phyloP scores from a whole-genome alignment of 139 green algal species.

The Penium margaritaceum region DNA sequence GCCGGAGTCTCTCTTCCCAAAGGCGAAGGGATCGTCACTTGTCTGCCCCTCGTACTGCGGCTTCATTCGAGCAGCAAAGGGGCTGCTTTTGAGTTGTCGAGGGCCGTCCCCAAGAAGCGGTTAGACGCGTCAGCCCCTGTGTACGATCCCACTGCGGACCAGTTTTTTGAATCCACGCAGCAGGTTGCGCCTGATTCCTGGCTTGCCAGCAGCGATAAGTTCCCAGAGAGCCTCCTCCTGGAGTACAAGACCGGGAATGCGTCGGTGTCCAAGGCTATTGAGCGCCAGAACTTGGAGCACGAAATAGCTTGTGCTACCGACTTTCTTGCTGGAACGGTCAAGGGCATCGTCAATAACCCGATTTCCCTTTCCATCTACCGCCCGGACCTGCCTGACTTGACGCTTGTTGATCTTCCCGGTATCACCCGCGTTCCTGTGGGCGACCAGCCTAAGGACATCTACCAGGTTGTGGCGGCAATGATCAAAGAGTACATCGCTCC shows the following conservation, averaged over 20 bases:
- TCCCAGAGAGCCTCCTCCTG: too few relatives aligned
- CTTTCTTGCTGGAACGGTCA: constrained; percentile 1
- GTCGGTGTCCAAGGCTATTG: constrained; percentile 23
- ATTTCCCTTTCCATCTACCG: not conserved
- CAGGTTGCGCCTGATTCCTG: too few relatives aligned
- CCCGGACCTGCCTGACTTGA: constrained; percentile 60
- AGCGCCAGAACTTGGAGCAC: not conserved
- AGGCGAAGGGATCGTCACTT: constrained; percentile 38
- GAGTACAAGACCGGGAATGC: not conserved
- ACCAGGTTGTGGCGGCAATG: constrained; percentile 37
- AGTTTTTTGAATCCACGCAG: too few relatives aligned
- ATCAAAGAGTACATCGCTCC: constrained; percentile 45
- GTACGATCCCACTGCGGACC: too few relatives aligned
- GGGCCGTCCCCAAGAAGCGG: too few relatives aligned
- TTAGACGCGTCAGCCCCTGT: too few relatives aligned
- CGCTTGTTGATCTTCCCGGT: constrained; percentile 87
- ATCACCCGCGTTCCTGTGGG: constrained; percentile 79
- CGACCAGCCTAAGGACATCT: constrained; percentile 86
- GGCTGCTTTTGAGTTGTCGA: too few relatives aligned
- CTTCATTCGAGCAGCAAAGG: too few relatives aligned
- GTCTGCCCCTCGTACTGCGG: constrained; percentile 26
- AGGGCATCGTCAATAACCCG: constrained; percentile 1
- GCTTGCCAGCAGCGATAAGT: too few relatives aligned
- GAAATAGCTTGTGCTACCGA: too few relatives aligned
- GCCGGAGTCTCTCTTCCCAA: constrained; percentile 17